phyloP scores from a whole-genome alignment of 2,329 filamentous ascomycete species.

The Cercospora citrullina region DNA sequence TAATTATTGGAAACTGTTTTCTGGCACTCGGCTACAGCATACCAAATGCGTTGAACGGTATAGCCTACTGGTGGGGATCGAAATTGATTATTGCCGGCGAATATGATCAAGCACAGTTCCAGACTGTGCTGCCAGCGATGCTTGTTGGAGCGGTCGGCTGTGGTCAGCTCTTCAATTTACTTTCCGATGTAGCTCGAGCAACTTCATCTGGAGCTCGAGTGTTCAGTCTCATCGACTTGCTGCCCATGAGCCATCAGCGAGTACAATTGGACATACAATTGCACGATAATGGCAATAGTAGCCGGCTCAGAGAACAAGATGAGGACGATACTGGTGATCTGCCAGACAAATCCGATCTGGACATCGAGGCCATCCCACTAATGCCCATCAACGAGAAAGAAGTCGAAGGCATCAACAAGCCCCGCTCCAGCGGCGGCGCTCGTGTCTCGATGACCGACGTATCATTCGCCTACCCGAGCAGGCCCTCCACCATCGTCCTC shows the following conservation, averaged over 20 bases:
- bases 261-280: neutral
- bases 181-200: slow-evolving; percentile 6
- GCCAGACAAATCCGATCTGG: neutral
- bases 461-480: slow-evolving; percentile 8
- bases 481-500: neutral
- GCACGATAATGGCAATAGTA: neutral
- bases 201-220: neutral
- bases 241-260: neutral
- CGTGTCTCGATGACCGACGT: slow-evolving; percentile 7
- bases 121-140: slow-evolving; percentile 70
- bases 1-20: slow-evolving; percentile 27
- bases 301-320: neutral
- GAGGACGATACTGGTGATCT: neutral
- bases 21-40: slow-evolving; percentile 59
- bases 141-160: slow-evolving; percentile 72
- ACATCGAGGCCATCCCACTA: neutral
- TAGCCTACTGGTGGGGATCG: slow-evolving; percentile 79
- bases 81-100: slow-evolving; percentile 66
- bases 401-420: neutral
- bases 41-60: slow-evolving; percentile 65
- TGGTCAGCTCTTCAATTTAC: slow-evolving; percentile 70
- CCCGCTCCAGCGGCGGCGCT: neutral
- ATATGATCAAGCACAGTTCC: slow-evolving; percentile 67
- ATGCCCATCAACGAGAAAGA: slow-evolving; percentile 3
- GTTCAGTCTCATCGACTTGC: neutral